phyloP scores from a whole-genome alignment of 257 asterid genomes.

The Petrea volubilis region DNA sequence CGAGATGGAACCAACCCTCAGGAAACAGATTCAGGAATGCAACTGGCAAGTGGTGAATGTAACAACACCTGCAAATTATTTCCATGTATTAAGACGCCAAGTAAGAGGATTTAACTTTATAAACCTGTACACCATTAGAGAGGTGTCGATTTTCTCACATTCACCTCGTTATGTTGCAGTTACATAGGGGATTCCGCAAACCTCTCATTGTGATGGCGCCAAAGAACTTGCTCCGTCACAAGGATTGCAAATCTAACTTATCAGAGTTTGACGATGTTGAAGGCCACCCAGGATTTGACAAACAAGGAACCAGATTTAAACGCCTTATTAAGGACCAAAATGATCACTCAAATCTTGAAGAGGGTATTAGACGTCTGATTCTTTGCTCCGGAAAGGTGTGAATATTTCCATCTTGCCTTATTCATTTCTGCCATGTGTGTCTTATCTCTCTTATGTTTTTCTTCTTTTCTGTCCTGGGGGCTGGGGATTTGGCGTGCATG shows the following conservation, averaged over 20 bases:
- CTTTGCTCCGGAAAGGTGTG: conserved; percentile 97
- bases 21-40: conserved; percentile 93
- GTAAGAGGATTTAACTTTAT: conserved; percentile 37
- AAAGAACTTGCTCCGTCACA: conserved; percentile 89
- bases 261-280: conserved; percentile 92
- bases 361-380: conserved; percentile 77
- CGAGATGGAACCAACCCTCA: conserved; percentile 88
- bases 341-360: conserved; percentile 74
- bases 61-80: conserved; percentile 94
- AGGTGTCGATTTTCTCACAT: conserved; percentile 24
- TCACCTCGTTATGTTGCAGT: conserved; percentile 38
- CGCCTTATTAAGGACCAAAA: conserved; percentile 91
- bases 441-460: background rate
- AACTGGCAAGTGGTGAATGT: conserved; percentile 98
- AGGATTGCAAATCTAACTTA: conserved; percentile 88
- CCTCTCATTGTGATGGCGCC: conserved; percentile 97
- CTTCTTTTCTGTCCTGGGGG: background rate
- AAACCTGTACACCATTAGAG: background rate
- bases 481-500: background rate
- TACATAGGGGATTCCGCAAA: conserved; percentile 91
- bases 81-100: conserved; percentile 93
- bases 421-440: background rate
- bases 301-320: conserved; percentile 97
- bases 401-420: conserved; percentile 10
- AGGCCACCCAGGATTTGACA: conserved; percentile 97